Evolutionary conservation across 352 stramenopile species (phyloP), one percentile per base, ranked within the genome.

Genomic region (Globisporangium nunn): DNA sequence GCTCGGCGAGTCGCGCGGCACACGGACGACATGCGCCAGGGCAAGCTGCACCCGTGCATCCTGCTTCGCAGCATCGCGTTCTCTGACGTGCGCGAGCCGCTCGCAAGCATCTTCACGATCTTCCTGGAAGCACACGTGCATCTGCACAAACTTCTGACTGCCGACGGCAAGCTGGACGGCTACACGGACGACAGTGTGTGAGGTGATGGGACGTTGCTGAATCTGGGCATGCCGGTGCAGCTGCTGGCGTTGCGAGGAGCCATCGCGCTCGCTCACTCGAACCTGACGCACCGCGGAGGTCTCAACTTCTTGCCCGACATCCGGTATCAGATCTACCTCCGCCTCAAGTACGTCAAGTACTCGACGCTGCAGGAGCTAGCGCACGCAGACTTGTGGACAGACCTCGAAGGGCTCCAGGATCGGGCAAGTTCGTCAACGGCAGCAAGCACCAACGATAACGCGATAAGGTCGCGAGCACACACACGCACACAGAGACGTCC

Each of bases 241-340:
- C 67, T 91, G 17, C 63, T 85, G 14, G 75, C 75, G 39, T 52
- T 57, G 2, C 67, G 72, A 18, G 82, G 82, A 14, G 80, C 91
- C 61, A 63, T 91, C 30, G 80, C 91, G 52, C 64, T 93, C 41
- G 80, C 78, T 6, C 82, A 93, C 49, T 78, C 82, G 12, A 87
- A 85, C 43, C 65, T 89, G 18, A 80, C 82, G 14, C 82, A 93
- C 43, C 77, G 80, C 41, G 82, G 80, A 49, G 80, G 82, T 1
- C 81, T 88, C 51, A 93, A 91, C 68, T 93, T 90, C 53, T 91
- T 78, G 2, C 80, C 76, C 0, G 74, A 93, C 55, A 81, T 93
- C 45, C 78, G 80, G 28, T 93, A 93, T 56, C 82, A 91, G 65
- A 56, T 93, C 11, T 91, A 91, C 75, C 91, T 91, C 47, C 82